Percentiles rank a stretch among this genome's conserved stretches.
Evolutionary conservation across 352 stramenopile genomes (phyloP).

Genomic region (Pythium pyrilobum): DNA sequence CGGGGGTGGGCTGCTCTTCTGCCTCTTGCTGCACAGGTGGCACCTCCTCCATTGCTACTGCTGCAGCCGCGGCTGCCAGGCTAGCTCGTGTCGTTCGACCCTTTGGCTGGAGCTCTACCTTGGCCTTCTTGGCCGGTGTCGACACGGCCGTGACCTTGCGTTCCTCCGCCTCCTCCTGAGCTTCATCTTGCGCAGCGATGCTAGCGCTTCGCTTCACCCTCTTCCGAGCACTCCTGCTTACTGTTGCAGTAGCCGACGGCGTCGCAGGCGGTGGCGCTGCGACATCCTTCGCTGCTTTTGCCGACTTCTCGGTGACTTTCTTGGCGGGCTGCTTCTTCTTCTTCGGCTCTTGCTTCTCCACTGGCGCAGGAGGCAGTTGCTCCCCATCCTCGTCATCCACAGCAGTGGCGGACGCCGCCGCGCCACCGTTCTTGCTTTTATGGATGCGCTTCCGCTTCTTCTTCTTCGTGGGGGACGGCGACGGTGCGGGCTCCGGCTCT

Average conservation of each 20-base stretch:
- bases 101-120: neutral
- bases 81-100: conserved; percentile 1
- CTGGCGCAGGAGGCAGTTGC: neutral
- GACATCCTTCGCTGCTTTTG: neutral
- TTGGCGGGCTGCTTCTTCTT: neutral
- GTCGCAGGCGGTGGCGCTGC: too few species aligned
- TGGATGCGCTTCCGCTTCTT: conserved; percentile 15
- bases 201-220: conserved; percentile 1
- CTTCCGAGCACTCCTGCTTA: neutral
- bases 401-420: neutral
- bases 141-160: neutral
- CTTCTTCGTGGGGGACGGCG: conserved; percentile 11
- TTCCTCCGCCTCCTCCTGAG: neutral
- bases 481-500: neutral
- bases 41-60: neutral
- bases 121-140: neutral
- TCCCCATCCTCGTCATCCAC: neutral
- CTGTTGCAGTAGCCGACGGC: neutral
- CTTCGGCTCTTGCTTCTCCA: neutral
- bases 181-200: neutral
- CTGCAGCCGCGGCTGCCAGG: neutral
- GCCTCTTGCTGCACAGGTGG: neutral
- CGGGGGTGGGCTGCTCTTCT: neutral
- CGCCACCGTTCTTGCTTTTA: conserved; percentile 5
- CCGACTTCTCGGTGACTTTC: neutral